Percentiles rank a stretch among this genome's conserved stretches.
Evolutionary conservation across 1,139 yeast species (phyloP).

Genomic region (Diutina scorzettiae): DNA sequence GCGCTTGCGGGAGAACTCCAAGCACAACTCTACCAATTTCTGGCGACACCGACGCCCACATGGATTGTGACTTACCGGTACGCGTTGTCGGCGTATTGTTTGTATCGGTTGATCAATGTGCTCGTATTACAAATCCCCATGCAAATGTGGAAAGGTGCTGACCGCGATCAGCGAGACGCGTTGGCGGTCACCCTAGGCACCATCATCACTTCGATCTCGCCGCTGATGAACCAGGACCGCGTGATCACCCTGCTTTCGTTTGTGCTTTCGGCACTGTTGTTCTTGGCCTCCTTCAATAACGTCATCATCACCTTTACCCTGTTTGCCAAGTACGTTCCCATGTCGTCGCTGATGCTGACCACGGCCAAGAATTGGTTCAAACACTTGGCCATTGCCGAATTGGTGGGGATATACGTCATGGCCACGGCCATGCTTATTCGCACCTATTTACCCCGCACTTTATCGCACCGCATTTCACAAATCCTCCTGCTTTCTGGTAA

Average conservation of each 20-base stretch:
- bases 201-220: conserved; percentile 19
- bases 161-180: conserved; percentile 32
- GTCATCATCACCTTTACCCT: conserved; percentile 42
- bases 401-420: conserved; percentile 67
- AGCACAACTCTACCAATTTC: background rate
- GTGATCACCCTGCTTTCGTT: conserved; percentile 56
- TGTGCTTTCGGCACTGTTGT: conserved; percentile 50
- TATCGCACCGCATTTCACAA: conserved; percentile 39
- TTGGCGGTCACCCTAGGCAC: conserved; percentile 56
- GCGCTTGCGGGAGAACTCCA: background rate
- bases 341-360: conserved; percentile 14
- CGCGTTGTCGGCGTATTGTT: conserved; percentile 47
- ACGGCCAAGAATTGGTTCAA: conserved; percentile 24
- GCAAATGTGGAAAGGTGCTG: conserved; percentile 8
- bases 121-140: conserved; percentile 28
- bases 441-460: conserved; percentile 56
- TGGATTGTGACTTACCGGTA: background rate
- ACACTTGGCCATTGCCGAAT: conserved; percentile 49
- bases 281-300: conserved; percentile 55
- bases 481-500: conserved; percentile 27
- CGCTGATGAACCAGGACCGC: conserved; percentile 33
- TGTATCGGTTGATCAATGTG: conserved; percentile 47
- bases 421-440: conserved; percentile 72
- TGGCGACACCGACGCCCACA: background rate
- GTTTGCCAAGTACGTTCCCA: conserved; percentile 23